These are phyloP conservation scores for Podospora bellae-mahoneyi DNA, from an alignment of 495 filamentous ascomycete species.

Conservation along the genomic window DNA sequence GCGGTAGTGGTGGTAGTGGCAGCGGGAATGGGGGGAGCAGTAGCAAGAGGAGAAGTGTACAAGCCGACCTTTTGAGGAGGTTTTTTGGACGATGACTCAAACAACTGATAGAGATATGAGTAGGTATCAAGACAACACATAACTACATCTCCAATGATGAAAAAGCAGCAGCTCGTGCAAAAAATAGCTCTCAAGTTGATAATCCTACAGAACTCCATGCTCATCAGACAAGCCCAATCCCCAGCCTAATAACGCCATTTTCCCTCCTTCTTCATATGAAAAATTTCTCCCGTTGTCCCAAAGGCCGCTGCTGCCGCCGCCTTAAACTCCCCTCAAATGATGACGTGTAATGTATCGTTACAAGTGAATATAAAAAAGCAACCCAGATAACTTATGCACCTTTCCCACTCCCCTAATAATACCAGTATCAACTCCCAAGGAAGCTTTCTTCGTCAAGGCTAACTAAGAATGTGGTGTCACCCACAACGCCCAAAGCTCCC, in stretches of 20 bases:
- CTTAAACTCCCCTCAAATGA: neutral
- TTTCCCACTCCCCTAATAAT: neutral
- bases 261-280: neutral
- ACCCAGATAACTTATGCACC: neutral
- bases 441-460: neutral
- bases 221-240: neutral
- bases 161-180: no score
- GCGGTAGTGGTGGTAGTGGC: neutral
- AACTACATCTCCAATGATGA: no score
- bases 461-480: constrained; percentile 16
- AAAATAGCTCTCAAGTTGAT: neutral
- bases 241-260: neutral
- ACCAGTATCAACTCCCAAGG: neutral
- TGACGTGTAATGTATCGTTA: neutral
- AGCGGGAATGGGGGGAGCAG: constrained; percentile 14
- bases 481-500: constrained; percentile 11
- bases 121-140: no score
- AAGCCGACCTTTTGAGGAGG: constrained; percentile 35
- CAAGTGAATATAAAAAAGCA: neutral
- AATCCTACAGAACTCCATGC: constrained; percentile 1
- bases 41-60: constrained; percentile 25
- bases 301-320: no score
- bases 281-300: neutral
- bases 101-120: no score
- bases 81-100: constrained; percentile 30